These are phyloP conservation scores for Botrytis fragariae DNA, from an alignment of 2,329 filamentous ascomycete species.

Conservation along the genomic window DNA sequence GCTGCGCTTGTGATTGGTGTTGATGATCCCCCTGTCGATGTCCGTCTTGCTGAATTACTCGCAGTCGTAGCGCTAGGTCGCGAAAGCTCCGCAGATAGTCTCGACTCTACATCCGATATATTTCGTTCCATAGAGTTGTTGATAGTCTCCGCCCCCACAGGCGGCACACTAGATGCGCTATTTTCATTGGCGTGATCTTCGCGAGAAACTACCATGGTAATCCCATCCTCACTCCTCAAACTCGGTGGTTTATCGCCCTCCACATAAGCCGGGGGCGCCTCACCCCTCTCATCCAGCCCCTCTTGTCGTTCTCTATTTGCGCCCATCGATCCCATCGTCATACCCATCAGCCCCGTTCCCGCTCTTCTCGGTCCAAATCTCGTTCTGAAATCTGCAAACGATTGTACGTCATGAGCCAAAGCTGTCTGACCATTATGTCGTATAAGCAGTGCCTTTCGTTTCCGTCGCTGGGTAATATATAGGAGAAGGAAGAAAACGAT, in stretches of 20 bases:
- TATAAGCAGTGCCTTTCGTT: conserved; percentile 26
- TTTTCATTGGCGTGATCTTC: neutral
- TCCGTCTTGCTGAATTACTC: neutral
- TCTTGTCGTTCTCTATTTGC: conserved; percentile 42
- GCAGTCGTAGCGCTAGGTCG: neutral
- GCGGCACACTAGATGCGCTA: neutral
- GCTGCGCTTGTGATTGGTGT: conserved; percentile 5
- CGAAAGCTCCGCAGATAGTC: conserved; percentile 9
- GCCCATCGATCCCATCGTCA: conserved; percentile 9
- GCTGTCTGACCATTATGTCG: conserved; percentile 35
- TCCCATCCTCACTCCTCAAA: conserved; percentile 18
- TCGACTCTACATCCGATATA: conserved; percentile 2
- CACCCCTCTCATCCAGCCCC: conserved; percentile 61
- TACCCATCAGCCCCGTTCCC: conserved; percentile 12
- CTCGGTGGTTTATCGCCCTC: conserved; percentile 35
- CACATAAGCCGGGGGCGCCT: conserved; percentile 63
- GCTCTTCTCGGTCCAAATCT: conserved; percentile 26
- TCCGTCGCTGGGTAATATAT: conserved; percentile 44
- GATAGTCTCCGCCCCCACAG: neutral
- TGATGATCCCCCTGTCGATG: neutral
- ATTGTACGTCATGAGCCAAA: conserved; percentile 35
- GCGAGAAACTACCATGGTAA: neutral
- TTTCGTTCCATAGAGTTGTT: neutral
- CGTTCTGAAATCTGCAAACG: conserved; percentile 23
- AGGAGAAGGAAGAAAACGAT: conserved; percentile 44